Percentiles rank a stretch among this genome's conserved stretches.
Evolutionary conservation across 768 basidiomycete species (phyloP).

Genomic region (Trametes elegans): DNA sequence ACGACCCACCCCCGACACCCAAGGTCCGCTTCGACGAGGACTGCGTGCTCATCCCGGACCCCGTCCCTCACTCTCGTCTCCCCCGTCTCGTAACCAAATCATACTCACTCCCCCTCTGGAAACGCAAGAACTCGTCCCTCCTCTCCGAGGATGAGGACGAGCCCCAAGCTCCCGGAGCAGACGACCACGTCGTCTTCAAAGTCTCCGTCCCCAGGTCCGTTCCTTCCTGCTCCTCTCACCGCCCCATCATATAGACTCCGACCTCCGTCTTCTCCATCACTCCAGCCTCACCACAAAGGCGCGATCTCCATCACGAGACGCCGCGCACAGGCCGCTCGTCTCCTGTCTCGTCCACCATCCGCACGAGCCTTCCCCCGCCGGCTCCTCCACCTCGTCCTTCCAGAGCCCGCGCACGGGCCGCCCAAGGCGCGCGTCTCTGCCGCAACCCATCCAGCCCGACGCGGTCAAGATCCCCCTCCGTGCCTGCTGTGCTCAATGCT

Average conservation of each 20-base stretch:
- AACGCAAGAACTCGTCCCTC: constrained; percentile 33
- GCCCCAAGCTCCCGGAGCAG: too few relatives aligned
- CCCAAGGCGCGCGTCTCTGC: constrained; percentile 16
- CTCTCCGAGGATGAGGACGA: constrained; percentile 22
- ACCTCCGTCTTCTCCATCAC: not conserved
- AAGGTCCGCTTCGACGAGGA: constrained; percentile 69
- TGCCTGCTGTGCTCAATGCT: constrained; percentile 67
- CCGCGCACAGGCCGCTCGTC: constrained; percentile 33
- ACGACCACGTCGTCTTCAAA: constrained; percentile 53
- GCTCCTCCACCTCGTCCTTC: constrained; percentile 13
- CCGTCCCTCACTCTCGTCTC: constrained; percentile 37
- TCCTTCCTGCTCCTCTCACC: not conserved
- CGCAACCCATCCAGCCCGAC: constrained; percentile 28
- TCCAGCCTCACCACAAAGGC: constrained; percentile 22
- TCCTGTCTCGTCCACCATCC: constrained; percentile 59
- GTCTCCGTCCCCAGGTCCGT: constrained; percentile 63
- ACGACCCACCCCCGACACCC: not conserved
- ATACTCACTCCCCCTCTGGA: constrained; percentile 70
- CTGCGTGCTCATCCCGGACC: constrained; percentile 74
- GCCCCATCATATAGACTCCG: not conserved
- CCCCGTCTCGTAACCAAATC: constrained; percentile 60
- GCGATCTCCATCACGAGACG: constrained; percentile 39
- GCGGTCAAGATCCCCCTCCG: constrained; percentile 63
- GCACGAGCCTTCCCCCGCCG: constrained; percentile 25
- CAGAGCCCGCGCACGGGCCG: constrained; percentile 13